Base-by-base conservation (phyloP, 495 filamentous ascomycete species). In the Aspergillus hancockii region DNA sequence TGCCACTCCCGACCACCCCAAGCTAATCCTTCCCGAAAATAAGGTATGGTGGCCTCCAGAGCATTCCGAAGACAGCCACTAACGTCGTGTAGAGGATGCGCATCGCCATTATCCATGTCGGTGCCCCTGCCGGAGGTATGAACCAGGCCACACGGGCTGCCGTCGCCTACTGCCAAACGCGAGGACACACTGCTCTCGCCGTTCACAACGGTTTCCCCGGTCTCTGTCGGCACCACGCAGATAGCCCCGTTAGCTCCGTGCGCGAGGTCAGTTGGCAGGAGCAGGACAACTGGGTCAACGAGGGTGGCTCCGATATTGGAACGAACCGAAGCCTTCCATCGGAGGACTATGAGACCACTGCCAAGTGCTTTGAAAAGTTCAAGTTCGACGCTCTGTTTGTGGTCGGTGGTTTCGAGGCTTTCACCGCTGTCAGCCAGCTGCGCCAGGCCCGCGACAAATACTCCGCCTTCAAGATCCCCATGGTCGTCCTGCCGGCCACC, bases 151-250 rank as follows among this genome's bases (percentile, higher is more conserved):
- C 96, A 18, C 87, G 95, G 54, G 94, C 92, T 18, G 94, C 91
- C 12, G 92, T 97, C 12, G 90, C 91, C n/a, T 99, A 97, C 78
- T 98, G 93, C 69, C 73, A 95, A 32, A 88, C 89, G n/a, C 87
- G 93, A 56, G 95, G 95, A 7, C 95, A 99, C 69, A 90, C 89
- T 34, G 89, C 95, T 1, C 67, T 97, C 61, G 92, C 93, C 8
- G 90, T 99, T 53, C 90, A 97, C 77, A 99, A 99, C 65, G 95
- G 95, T 49, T 99, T 99, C 78, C 90, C 95, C 25, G 95, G 95
- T 25, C 88, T 99, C 36, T 88, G 89, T 45, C 86, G 95, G 22
- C 95, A 99, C 73, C 91, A 97, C 71, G 83, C 73, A 28, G 93
- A 97, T 69, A 77, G 84, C 59, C 92, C 92, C 0, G 59, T 91